phyloP scores from a whole-genome alignment of 257 asterid species.

The Eucommia ulmoides region DNA sequence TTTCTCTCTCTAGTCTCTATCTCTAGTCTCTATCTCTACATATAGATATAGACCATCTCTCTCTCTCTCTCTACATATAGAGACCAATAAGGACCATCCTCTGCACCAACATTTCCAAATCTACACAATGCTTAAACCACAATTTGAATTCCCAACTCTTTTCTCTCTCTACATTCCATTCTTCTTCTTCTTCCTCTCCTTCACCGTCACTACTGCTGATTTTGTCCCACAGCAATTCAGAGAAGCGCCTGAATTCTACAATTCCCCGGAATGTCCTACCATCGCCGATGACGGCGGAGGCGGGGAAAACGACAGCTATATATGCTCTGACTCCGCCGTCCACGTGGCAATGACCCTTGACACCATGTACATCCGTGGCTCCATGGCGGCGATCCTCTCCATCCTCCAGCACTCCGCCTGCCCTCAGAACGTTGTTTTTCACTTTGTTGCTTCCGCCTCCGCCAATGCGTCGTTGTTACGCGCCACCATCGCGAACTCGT shows the following conservation, averaged over 20 bases:
- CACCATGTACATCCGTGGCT: background rate
- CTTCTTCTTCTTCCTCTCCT: background rate
- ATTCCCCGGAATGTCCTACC: constrained; percentile 2
- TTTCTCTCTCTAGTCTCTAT: background rate
- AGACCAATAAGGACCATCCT: background rate
- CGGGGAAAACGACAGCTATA: background rate
- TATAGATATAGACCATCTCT: no score
- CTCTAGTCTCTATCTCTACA: no score
- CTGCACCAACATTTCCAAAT: background rate
- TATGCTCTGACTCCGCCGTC: background rate
- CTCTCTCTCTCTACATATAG: background rate
- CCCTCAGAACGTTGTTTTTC: background rate
- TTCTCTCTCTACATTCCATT: no score
- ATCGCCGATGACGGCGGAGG: background rate
- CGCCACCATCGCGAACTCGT: background rate
- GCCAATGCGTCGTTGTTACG: background rate
- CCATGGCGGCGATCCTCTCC: background rate
- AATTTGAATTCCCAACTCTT: background rate
- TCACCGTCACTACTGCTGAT: background rate
- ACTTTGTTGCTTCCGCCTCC: background rate
- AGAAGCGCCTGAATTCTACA: constrained; percentile 2
- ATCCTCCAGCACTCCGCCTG: background rate
- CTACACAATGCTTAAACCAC: background rate
- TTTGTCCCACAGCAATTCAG: background rate
- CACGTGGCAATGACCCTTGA: constrained; percentile 1